These are phyloP conservation scores for Serendipita sp. DNA, from an alignment of 768 basidiomycete species.

Conservation along the genomic window DNA sequence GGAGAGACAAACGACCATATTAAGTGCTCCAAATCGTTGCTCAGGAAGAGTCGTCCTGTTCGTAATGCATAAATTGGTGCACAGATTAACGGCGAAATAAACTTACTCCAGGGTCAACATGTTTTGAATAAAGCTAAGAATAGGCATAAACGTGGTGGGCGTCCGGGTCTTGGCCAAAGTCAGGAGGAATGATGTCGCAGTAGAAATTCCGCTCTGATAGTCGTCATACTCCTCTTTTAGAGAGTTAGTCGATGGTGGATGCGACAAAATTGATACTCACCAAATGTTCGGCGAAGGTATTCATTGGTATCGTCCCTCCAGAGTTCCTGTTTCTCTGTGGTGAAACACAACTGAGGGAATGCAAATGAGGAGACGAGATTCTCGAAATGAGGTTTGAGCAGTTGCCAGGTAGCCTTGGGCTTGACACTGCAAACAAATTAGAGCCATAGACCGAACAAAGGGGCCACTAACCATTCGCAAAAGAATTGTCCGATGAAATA, in stretches of 20 bases:
- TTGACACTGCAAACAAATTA: constrained; percentile 42
- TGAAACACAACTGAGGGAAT: constrained; percentile 78
- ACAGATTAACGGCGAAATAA: not conserved
- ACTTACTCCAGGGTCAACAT: constrained; percentile 37
- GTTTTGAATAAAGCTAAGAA: constrained; percentile 59
- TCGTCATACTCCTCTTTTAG: constrained; percentile 63
- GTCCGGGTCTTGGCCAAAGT: constrained; percentile 63
- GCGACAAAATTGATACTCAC: constrained; percentile 23
- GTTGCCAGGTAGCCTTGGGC: constrained; percentile 78
- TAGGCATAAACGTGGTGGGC: constrained; percentile 64
- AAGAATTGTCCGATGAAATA: constrained; percentile 75
- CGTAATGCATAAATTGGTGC: not conserved
- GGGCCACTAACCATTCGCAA: constrained; percentile 53
- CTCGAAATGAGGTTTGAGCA: constrained; percentile 73
- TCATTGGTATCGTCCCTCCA: constrained; percentile 78
- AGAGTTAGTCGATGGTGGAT: not conserved
- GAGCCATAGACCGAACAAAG: not conserved
- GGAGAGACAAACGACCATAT: constrained; percentile 61
- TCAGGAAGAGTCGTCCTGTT: constrained; percentile 34
- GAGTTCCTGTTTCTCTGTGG: constrained; percentile 40
- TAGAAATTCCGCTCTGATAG: constrained; percentile 56
- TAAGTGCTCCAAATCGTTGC: constrained; percentile 71
- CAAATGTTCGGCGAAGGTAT: constrained; percentile 58
- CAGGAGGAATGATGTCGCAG: constrained; percentile 67
- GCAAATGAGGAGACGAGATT: constrained; percentile 63